Conservation (phyloP, 2,329 filamentous ascomycete species). For the Colletotrichum lentis region DNA sequence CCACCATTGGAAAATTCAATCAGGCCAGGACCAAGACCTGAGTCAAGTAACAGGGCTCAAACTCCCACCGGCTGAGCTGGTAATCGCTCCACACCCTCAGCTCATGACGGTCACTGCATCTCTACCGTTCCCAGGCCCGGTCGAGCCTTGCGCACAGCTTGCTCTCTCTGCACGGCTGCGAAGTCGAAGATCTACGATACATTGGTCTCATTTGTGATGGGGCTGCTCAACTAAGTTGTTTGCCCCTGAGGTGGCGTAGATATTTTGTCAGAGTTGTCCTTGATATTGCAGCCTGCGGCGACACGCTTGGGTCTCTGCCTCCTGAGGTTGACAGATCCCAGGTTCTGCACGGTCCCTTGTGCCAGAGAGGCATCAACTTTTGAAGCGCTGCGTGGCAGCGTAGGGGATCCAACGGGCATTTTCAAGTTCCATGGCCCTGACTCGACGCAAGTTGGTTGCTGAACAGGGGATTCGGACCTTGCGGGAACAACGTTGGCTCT, state of each 20-base stretch:
- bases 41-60: constrained; percentile 27
- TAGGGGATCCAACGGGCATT: constrained; percentile 17
- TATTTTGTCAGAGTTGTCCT: neutral
- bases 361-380: constrained; percentile 6
- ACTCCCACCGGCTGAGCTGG: constrained; percentile 13
- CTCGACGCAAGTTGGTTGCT: constrained; percentile 19
- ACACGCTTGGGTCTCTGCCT: neutral
- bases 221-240: neutral
- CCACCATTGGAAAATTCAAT: constrained; percentile 35
- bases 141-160: neutral
- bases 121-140: neutral
- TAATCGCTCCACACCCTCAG: constrained; percentile 28
- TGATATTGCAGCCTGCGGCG: neutral
- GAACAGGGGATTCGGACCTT: constrained; percentile 10
- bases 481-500: constrained; percentile 17
- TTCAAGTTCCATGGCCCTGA: constrained; percentile 31
- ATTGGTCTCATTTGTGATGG: neutral
- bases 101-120: constrained; percentile 19
- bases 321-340: neutral
- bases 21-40: constrained; percentile 20
- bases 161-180: neutral
- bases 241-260: neutral
- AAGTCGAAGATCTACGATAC: neutral
- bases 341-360: constrained; percentile 19
- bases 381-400: neutral